A percentile compares a stretch with the other conserved stretches of the same genome.
These are phyloP conservation scores for Prasinococcaceae sp. DNA, from an alignment of 139 green algal genomes.

Conservation along the genomic window DNA sequence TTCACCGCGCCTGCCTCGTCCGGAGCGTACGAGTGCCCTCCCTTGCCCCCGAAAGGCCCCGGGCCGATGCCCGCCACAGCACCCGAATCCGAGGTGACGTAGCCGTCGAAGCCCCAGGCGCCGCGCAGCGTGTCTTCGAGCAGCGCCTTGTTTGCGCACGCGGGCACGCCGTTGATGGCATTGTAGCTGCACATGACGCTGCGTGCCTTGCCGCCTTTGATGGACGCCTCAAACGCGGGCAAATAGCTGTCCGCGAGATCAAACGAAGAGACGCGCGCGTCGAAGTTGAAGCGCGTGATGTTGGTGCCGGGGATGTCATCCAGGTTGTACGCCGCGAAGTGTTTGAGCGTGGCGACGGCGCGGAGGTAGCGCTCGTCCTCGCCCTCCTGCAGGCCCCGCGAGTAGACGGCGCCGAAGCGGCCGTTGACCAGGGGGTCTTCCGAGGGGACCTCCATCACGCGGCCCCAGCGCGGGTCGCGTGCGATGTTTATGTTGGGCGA, in stretches of 20 bases:
- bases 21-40: neutral
- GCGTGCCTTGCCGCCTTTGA: neutral
- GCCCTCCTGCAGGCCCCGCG: constrained; percentile 6
- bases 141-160: constrained; percentile 5
- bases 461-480: constrained; percentile 18
- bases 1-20: neutral
- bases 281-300: constrained; percentile 10
- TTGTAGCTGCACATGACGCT: constrained; percentile 28
- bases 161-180: constrained; percentile 19
- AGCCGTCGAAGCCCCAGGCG: constrained; percentile 13
- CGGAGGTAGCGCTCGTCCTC: neutral
- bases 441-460: constrained; percentile 4
- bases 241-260: constrained; percentile 19
- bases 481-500: constrained; percentile 21
- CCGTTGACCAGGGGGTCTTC: constrained; percentile 7
- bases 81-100: constrained; percentile 14
- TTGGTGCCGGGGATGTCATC: constrained; percentile 9
- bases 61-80: neutral
- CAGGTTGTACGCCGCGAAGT: constrained; percentile 14
- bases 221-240: constrained; percentile 5
- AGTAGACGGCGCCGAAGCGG: neutral
- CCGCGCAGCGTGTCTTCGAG: constrained; percentile 1
- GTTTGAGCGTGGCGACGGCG: constrained; percentile 7
- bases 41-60: neutral
- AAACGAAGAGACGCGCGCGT: neutral